phyloP scores from a whole-genome alignment of 768 basidiomycete genomes.

The Amanita fuliginea region DNA sequence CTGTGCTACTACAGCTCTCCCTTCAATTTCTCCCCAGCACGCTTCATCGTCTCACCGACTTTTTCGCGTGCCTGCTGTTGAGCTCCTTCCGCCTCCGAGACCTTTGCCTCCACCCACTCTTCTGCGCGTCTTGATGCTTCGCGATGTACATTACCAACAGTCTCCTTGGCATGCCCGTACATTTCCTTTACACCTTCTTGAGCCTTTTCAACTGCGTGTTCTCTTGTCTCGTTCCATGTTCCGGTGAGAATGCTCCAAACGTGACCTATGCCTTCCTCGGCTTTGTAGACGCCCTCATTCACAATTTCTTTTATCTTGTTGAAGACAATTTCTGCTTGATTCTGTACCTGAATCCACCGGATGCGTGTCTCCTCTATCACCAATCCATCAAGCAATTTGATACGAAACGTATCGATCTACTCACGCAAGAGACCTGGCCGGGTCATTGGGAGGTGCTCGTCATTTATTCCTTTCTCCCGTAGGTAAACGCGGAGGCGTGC shows the following conservation, averaged over 20 bases:
- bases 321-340: slow-evolving; percentile 45
- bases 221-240: slow-evolving; percentile 19
- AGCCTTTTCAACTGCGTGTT: slow-evolving; percentile 17
- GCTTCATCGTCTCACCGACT: slow-evolving; percentile 26
- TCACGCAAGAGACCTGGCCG: slow-evolving; percentile 75
- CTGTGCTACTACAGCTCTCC: slow-evolving; percentile 17
- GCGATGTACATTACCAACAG: slow-evolving; percentile 13
- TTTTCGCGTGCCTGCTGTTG: slow-evolving; percentile 14
- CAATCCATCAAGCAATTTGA: neutral
- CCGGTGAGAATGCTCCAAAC: slow-evolving; percentile 37
- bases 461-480: slow-evolving; percentile 62
- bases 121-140: slow-evolving; percentile 11
- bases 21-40: slow-evolving; percentile 24
- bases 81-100: slow-evolving; percentile 13
- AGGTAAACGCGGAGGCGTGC: slow-evolving; percentile 86
- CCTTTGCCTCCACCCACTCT: slow-evolving; percentile 21
- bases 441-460: slow-evolving; percentile 49
- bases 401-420: slow-evolving; percentile 8
- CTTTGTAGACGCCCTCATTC: slow-evolving; percentile 54
- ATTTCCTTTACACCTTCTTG: slow-evolving; percentile 9
- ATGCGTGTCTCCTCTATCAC: slow-evolving; percentile 62
- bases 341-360: slow-evolving; percentile 62
- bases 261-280: slow-evolving; percentile 62
- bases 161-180: slow-evolving; percentile 15
- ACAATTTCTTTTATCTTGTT: slow-evolving; percentile 55